Conservation (phyloP, 2,329 filamentous ascomycete genomes). For the Alternaria metachromatica region DNA sequence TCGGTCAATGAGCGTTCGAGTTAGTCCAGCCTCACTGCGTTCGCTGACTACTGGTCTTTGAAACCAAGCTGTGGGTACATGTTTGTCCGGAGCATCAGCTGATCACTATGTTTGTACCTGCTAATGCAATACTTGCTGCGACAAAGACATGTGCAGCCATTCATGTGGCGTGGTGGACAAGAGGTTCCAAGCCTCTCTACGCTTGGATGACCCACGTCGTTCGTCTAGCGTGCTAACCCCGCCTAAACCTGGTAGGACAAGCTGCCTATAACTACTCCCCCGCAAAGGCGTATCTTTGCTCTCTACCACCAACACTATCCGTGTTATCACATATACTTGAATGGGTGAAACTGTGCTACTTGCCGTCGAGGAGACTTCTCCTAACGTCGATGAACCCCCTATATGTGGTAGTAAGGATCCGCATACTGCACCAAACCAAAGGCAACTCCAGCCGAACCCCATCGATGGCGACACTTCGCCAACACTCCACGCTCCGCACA, state of each 20-base stretch:
- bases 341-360: conserved; percentile 51
- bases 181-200: conserved; percentile 26
- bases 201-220: conserved; percentile 42
- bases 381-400: conserved; percentile 51
- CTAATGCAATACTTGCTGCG: conserved; percentile 1
- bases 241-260: conserved; percentile 28
- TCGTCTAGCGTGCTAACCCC: conserved; percentile 40
- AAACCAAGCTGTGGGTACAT: not conserved
- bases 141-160: conserved; percentile 9
- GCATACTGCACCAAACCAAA: conserved; percentile 31
- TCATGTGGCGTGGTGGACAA: conserved; percentile 28
- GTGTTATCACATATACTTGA: conserved; percentile 50
- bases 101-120: not conserved
- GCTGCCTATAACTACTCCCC: conserved; percentile 44
- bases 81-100: conserved; percentile 7
- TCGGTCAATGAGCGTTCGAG: conserved; percentile 14
- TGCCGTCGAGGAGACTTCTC: conserved; percentile 51
- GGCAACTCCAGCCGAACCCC: conserved; percentile 30
- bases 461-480: conserved; percentile 27
- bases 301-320: conserved; percentile 39
- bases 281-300: conserved; percentile 26
- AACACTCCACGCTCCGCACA: conserved; percentile 44
- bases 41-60: not conserved
- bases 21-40: conserved; percentile 7
- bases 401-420: conserved; percentile 49